A percentile compares a stretch with the other conserved stretches of the same genome.
Evolutionary conservation across 352 stramenopile genomes (phyloP).

Genomic region (Globisporangium ultimum): DNA sequence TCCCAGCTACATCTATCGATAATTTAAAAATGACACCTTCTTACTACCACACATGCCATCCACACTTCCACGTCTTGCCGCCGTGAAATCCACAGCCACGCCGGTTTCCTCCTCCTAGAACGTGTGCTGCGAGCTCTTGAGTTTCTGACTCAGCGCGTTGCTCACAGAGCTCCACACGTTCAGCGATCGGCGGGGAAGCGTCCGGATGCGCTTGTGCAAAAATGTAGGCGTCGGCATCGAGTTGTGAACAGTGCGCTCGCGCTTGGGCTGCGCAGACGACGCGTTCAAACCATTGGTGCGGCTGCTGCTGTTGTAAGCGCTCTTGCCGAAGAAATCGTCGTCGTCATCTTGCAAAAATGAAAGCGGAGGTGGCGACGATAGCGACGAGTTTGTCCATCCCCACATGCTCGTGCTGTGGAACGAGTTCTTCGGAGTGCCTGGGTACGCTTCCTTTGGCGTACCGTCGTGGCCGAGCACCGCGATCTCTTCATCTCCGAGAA

Average conservation of each 20-base stretch:
- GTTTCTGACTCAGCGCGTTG: conserved; percentile 2
- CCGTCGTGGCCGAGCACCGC: conserved; percentile 9
- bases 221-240: conserved; percentile 7
- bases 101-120: too few species aligned
- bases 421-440: conserved; percentile 6
- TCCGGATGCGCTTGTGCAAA: conserved; percentile 3
- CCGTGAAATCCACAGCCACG: too few species aligned
- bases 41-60: too few species aligned
- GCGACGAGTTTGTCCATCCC: conserved; percentile 2
- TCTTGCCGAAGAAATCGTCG: conserved; percentile 1
- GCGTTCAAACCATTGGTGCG: too few species aligned
- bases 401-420: conserved; percentile 8
- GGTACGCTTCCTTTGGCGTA: conserved; percentile 13
- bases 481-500: conserved; percentile 3
- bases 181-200: conserved; percentile 7
- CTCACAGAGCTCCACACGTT: conserved; percentile 4
- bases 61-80: too few species aligned
- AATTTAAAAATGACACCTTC: too few species aligned
- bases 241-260: conserved; percentile 4
- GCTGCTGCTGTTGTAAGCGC: not conserved
- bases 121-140: conserved; percentile 1
- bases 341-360: conserved; percentile 7
- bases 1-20: too few species aligned
- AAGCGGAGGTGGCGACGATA: not conserved
- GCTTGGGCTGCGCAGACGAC: not conserved